A percentile compares a stretch with the other conserved stretches of the same genome.
Evolutionary conservation across 2,329 filamentous ascomycete species (phyloP).

Genomic region (Sporothrix phasma): DNA sequence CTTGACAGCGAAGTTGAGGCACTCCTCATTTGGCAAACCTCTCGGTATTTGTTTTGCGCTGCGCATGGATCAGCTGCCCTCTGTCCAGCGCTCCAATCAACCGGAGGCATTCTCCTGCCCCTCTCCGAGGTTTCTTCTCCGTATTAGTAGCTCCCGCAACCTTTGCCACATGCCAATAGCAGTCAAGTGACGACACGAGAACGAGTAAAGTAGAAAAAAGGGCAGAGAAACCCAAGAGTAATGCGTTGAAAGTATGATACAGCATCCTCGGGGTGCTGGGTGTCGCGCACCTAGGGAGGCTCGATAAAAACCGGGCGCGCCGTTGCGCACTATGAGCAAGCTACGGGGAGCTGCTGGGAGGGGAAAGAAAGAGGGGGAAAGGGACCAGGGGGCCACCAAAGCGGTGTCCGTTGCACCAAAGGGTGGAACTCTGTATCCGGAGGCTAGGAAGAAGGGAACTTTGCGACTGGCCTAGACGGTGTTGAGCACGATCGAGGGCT

Average conservation of each 20-base stretch:
- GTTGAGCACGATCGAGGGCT: no score
- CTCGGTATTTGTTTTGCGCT: not conserved
- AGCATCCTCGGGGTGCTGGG: not conserved
- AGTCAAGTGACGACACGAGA: not conserved
- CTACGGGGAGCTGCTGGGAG: conserved; percentile 1
- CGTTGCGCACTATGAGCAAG: conserved; percentile 1
- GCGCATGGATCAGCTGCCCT: not conserved
- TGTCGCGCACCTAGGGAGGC: not conserved
- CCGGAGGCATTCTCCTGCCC: not conserved
- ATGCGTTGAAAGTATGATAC: not conserved
- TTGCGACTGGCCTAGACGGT: no score
- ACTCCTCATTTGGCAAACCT: no score
- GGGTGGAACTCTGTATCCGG: not conserved
- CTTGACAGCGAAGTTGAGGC: no score
- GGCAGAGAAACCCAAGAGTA: not conserved
- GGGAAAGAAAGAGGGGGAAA: not conserved
- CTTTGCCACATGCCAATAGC: not conserved
- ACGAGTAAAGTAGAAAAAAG: not conserved
- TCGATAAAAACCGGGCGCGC: conserved; percentile 7
- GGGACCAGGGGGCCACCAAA: not conserved
- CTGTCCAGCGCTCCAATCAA: no score
- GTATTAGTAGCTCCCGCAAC: not conserved
- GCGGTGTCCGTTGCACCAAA: not conserved
- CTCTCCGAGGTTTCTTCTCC: not conserved
- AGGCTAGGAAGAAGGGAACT: not conserved